Percentiles rank a stretch among this genome's conserved stretches.
Evolutionary conservation across 2,329 filamentous ascomycete genomes (phyloP).

Genomic region (Aspergillus aculeatinus): DNA sequence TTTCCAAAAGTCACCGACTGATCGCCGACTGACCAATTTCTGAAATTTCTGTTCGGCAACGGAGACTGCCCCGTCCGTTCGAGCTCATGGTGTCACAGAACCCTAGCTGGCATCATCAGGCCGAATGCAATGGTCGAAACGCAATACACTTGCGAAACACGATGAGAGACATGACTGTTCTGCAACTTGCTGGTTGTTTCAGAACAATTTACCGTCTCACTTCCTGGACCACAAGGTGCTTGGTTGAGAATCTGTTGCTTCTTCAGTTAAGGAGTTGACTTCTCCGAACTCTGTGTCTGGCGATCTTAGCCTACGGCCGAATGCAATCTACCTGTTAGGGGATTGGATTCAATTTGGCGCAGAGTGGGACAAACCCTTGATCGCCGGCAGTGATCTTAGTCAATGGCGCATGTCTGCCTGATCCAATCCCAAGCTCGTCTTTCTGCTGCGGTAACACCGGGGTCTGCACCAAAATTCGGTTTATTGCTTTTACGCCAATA

Average conservation of each 20-base stretch:
- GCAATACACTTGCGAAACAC: background rate
- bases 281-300: background rate
- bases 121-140: background rate
- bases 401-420: conserved; percentile 1
- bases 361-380: conserved; percentile 2
- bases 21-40: conserved; percentile 6
- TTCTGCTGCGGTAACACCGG: conserved; percentile 11
- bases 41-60: background rate
- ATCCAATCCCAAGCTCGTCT: conserved; percentile 3
- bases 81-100: conserved; percentile 7
- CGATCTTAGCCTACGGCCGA: background rate
- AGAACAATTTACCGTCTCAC: background rate
- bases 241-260: background rate
- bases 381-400: conserved; percentile 1
- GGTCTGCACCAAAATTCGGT: conserved; percentile 16
- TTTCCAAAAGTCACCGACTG: background rate
- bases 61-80: conserved; percentile 1
- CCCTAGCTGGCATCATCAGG: background rate
- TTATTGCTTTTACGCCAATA: conserved; percentile 22
- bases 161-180: background rate
- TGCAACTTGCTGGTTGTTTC: background rate
- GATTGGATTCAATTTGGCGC: background rate
- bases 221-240: background rate
- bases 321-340: background rate
- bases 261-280: background rate